A percentile compares a stretch with the other conserved stretches of the same genome.
These are phyloP conservation scores for Saturnispora ahearnii DNA, from an alignment of 805 yeast genomes.

Conservation along the genomic window DNA sequence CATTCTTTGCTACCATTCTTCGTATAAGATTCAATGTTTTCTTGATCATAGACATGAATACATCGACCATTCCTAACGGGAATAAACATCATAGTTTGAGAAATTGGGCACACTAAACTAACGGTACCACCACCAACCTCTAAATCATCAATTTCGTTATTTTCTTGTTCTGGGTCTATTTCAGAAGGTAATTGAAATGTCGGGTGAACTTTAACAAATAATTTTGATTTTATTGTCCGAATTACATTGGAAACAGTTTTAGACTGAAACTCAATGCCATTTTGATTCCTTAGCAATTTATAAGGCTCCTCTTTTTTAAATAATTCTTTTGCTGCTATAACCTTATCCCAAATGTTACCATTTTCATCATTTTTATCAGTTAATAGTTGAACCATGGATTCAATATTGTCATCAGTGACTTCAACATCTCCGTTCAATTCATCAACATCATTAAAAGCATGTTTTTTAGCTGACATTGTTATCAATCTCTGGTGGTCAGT, in stretches of 20 bases:
- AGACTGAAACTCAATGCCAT: constrained; percentile 4
- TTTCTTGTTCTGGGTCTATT: constrained; percentile 20
- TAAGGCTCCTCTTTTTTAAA: not conserved
- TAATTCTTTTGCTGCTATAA: not conserved
- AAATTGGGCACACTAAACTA: constrained; percentile 61
- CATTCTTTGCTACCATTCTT: constrained; percentile 31
- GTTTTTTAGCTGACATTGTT: constrained; percentile 5
- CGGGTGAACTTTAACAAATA: constrained; percentile 49
- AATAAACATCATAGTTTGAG: constrained; percentile 38
- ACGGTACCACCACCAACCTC: constrained; percentile 67
- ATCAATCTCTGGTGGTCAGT: not conserved
- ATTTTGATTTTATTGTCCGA: not conserved
- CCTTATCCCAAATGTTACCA: not conserved
- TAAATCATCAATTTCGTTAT: constrained; percentile 38
- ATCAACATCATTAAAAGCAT: not conserved
- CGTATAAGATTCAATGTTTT: constrained; percentile 33
- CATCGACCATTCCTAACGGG: constrained; percentile 54
- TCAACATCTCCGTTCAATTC: not conserved
- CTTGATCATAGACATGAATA: constrained; percentile 52
- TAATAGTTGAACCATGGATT: not conserved
- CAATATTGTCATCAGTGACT: constrained; percentile 4
- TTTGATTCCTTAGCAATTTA: constrained; percentile 1
- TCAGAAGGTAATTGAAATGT: constrained; percentile 48
- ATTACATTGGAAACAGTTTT: constrained; percentile 1
- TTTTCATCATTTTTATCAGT: not conserved